phyloP scores from a whole-genome alignment of 441 rosid species.

The Pelargonium fulgidum region DNA sequence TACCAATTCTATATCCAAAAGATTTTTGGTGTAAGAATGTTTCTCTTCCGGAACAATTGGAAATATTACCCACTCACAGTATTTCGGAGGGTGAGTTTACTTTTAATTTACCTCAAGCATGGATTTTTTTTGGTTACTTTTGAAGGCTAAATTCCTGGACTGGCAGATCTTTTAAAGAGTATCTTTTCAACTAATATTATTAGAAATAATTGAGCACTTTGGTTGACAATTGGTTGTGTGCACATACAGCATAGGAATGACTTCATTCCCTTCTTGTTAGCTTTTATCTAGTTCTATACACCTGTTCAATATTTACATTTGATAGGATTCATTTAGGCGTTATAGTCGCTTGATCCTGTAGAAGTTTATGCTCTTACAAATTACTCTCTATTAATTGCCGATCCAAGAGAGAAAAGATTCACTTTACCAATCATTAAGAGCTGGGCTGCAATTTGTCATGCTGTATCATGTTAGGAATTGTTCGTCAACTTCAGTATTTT shows the following conservation, averaged over 20 bases:
- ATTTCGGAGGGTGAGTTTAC: conserved; percentile 43
- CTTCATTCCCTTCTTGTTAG: too few species aligned
- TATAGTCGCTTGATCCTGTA: not conserved
- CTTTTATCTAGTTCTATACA: too few species aligned
- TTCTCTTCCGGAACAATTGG: conserved; percentile 28
- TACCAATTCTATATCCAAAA: conserved; percentile 41
- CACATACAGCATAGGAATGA: not conserved
- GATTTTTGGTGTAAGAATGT: conserved; percentile 51
- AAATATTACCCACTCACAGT: conserved; percentile 37
- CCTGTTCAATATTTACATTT: not conserved
- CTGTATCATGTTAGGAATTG: not conserved
- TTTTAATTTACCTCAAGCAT: conserved; percentile 13
- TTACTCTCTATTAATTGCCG: not conserved
- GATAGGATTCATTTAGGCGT: not conserved
- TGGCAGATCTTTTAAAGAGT: not conserved
- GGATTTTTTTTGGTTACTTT: not conserved
- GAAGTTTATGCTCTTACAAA: not conserved
- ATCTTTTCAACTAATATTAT: not conserved
- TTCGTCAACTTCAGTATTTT: not conserved
- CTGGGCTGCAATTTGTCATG: not conserved
- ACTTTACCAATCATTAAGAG: not conserved
- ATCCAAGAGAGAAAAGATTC: not conserved
- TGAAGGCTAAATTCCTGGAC: not conserved
- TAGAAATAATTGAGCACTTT: too few species aligned
- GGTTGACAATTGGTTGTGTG: not conserved